Base-by-base conservation (phyloP, 2,329 filamentous ascomycete genomes). In the Corinectria fuckeliana region DNA sequence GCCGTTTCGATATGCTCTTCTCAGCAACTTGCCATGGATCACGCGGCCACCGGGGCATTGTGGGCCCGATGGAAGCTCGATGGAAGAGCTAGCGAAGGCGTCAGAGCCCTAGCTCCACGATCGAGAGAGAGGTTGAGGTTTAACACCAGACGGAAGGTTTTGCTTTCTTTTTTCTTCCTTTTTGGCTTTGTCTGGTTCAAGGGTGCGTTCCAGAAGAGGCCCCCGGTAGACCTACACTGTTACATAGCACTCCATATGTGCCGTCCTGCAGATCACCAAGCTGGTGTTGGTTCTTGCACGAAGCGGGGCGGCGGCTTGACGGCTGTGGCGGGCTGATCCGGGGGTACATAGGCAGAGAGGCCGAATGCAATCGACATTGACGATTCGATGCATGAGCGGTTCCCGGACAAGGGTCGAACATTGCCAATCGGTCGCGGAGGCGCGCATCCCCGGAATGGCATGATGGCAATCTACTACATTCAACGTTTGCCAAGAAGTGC, bases 271-370 rank as follows among this genome's bases (percentile, higher is more conserved):
- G 20, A 42, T 25, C 20, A 34, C 18, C 18, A 25, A 16, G 21
- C 39, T 16, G 20, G 42, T 32, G 26, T 13, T 38, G 41, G 38
- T 47, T 23, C 18, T 16, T 42, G 18, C 30, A n/a, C 34, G 45
- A 34, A 47, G 55, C 55, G 55, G 55, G 55, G 39, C 48, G 55
- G 39, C 48, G 10, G 25, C 11, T 32, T 55, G 49, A 44, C 23
- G 34, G 41, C 8, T 25, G 49, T 49, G 56, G 49, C 56, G 49
- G 55, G 44, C 49, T 26, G 56, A 50, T 44, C 49, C 21, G 26
- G 44, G n/a, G 45, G 32, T 5, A 3, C 11, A 5, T 13, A 13
- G 5, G 14, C 5, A 34, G 5, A 34, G 32, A 48, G 30, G 32
- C 20, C 20, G 25, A 45, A 45, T 44, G 47, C 41, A 38, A 47